These are phyloP conservation scores for Coemansia sp. DNA, from an alignment of 192 early-diverging fungal genomes.

Conservation along the genomic window DNA sequence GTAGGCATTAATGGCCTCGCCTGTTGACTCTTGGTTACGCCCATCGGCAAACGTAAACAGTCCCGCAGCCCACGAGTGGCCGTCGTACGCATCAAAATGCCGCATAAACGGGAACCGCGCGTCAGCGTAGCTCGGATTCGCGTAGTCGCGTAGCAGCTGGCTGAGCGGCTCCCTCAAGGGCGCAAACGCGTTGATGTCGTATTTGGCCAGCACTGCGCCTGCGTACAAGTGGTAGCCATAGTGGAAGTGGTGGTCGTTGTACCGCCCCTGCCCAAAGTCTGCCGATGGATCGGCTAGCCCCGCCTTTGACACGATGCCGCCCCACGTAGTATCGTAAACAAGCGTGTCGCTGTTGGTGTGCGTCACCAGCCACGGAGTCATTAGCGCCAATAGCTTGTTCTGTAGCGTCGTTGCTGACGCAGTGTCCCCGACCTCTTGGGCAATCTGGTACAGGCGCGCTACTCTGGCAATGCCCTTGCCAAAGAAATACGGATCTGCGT, in stretches of 20 bases:
- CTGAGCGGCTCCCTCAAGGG: slow-evolving; percentile 26
- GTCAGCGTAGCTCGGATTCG: slow-evolving; percentile 50
- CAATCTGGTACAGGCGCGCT: slow-evolving; percentile 55
- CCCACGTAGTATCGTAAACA: slow-evolving; percentile 52
- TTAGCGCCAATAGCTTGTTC: slow-evolving; percentile 4
- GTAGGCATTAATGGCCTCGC: slow-evolving; percentile 58
- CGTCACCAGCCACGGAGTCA: slow-evolving; percentile 41
- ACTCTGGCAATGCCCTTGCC: slow-evolving; percentile 52
- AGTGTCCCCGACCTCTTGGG: slow-evolving; percentile 37
- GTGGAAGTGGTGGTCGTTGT: slow-evolving; percentile 64
- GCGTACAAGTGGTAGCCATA: slow-evolving; percentile 60
- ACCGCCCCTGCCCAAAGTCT: slow-evolving; percentile 57
- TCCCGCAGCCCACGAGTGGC: slow-evolving; percentile 66
- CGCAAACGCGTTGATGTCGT: slow-evolving; percentile 37
- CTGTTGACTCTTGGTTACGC: slow-evolving; percentile 55
- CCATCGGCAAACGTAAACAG: slow-evolving; percentile 50
- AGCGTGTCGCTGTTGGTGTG: slow-evolving; percentile 41
- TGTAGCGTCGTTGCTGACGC: slow-evolving; percentile 11
- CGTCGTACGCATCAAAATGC: slow-evolving; percentile 60
- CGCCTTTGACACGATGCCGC: slow-evolving; percentile 42
- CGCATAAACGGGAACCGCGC: slow-evolving; percentile 56
- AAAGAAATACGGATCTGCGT: slow-evolving; percentile 55
- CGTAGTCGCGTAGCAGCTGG: slow-evolving; percentile 58
- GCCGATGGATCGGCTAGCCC: slow-evolving; percentile 30
- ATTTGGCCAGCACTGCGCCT: slow-evolving; percentile 47